Evolutionary conservation across 495 filamentous ascomycete genomes (phyloP).

Genomic region (Penicillium waksmanii): DNA sequence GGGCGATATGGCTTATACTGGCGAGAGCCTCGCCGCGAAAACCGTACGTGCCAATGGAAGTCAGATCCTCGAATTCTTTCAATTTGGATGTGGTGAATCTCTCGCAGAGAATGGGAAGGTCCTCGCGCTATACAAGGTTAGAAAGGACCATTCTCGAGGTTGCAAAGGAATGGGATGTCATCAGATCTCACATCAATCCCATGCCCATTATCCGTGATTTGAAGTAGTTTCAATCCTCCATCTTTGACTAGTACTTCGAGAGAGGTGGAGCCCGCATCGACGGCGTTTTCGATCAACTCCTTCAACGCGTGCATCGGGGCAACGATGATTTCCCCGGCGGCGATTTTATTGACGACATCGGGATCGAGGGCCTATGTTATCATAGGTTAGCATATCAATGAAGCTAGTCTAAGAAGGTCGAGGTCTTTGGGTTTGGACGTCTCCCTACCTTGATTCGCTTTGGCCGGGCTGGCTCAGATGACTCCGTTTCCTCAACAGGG

Average conservation of each 20-base stretch:
- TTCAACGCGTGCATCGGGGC: constrained; percentile 97
- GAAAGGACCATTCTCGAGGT: constrained; percentile 4
- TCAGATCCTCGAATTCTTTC: constrained; percentile 92
- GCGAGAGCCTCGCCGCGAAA: constrained; percentile 97
- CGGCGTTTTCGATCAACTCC: constrained; percentile 96
- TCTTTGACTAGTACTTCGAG: constrained; percentile 94
- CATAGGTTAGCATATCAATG: constrained; percentile 1
- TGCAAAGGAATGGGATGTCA: background rate
- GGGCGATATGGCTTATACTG: constrained; percentile 98
- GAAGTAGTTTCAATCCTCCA: constrained; percentile 93
- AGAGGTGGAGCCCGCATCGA: constrained; percentile 92
- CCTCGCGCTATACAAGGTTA: constrained; percentile 66
- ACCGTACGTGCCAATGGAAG: constrained; percentile 90
- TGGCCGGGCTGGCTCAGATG: constrained; percentile 46
- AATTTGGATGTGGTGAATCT: constrained; percentile 97
- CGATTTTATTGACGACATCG: constrained; percentile 98
- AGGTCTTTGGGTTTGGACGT: background rate
- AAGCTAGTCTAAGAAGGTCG: background rate
- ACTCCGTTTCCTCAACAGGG: constrained; percentile 54
- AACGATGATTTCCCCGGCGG: constrained; percentile 98
- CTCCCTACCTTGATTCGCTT: constrained; percentile 67
- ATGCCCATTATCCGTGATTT: constrained; percentile 97
- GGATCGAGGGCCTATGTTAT: constrained; percentile 77
- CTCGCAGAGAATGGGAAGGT: constrained; percentile 92
- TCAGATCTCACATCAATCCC: constrained; percentile 82